These are phyloP conservation scores for Plantago ovata DNA, from an alignment of 257 asterid genomes.

Conservation along the genomic window DNA sequence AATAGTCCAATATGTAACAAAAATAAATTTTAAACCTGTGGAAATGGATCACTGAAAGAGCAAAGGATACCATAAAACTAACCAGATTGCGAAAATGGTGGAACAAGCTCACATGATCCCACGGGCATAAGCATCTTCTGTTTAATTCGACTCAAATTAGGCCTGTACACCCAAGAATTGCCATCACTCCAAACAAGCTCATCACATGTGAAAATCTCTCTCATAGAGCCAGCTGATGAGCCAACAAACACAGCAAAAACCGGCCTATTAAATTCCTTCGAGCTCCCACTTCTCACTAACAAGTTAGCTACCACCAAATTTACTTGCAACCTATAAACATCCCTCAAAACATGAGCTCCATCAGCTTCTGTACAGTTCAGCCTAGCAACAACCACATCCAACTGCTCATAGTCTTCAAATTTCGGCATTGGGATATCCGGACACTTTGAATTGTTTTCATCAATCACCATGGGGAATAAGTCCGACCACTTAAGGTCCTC, in stretches of 20 bases:
- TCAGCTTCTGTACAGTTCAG: conserved; percentile 32
- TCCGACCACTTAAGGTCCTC: conserved; percentile 41
- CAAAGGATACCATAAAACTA: not conserved
- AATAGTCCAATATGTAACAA: no score
- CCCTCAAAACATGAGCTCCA: conserved; percentile 34
- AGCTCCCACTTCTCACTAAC: conserved; percentile 45
- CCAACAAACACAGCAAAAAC: conserved; percentile 60
- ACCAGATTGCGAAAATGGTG: conserved; percentile 44
- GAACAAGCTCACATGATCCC: conserved; percentile 62
- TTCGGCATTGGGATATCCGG: conserved; percentile 65
- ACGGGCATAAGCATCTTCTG: conserved; percentile 63
- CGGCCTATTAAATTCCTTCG: conserved; percentile 16
- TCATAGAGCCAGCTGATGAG: conserved; percentile 53
- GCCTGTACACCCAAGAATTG: conserved; percentile 44
- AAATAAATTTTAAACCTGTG: not conserved
- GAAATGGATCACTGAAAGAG: not conserved
- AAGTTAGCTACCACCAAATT: conserved; percentile 65
- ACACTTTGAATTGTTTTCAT: conserved; percentile 37
- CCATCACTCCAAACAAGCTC: conserved; percentile 52
- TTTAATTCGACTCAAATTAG: conserved; percentile 38
- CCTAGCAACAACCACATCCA: conserved; percentile 63
- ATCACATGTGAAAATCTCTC: conserved; percentile 78
- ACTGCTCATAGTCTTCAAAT: conserved; percentile 29
- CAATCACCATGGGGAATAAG: conserved; percentile 52
- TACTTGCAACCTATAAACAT: conserved; percentile 73